Conservation (phyloP, 345 rosid species). For the Eucalyptus paniculata region DNA sequence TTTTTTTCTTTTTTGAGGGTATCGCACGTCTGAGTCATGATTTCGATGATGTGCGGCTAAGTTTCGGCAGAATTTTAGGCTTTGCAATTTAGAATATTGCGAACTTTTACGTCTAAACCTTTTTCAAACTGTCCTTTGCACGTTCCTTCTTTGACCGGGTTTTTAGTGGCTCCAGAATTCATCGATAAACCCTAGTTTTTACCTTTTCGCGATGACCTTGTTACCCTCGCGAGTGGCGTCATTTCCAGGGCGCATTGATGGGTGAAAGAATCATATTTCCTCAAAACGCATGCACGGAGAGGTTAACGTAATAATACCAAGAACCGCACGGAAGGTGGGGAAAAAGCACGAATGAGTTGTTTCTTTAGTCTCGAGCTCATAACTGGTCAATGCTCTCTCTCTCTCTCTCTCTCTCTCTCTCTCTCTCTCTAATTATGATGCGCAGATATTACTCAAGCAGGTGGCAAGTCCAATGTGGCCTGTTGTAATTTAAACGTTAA, state of each 20-base stretch:
- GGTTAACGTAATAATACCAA: neutral
- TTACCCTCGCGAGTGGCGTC: neutral
- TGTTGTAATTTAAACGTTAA: neutral
- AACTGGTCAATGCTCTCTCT: neutral
- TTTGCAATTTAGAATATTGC: neutral
- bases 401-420: neutral
- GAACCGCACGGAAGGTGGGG: neutral
- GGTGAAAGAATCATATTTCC: neutral
- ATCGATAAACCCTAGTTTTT: neutral
- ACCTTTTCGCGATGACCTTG: neutral
- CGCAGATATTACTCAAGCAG: neutral
- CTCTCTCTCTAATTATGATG: neutral
- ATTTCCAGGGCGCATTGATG: neutral
- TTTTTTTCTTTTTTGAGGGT: neutral
- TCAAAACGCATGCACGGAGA: neutral
- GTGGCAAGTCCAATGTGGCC: neutral
- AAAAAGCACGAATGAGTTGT: neutral
- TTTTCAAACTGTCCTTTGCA: neutral
- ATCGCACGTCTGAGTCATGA: neutral
- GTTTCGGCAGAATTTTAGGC: constrained; percentile 5
- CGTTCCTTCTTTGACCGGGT: constrained; percentile 1
- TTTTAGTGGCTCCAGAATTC: constrained; percentile 5
- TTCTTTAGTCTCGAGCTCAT: neutral
- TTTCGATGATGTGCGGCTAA: neutral
- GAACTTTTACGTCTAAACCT: neutral